phyloP scores from a whole-genome alignment of 306 rosid genomes.

The Vigna reflexopilosa region DNA sequence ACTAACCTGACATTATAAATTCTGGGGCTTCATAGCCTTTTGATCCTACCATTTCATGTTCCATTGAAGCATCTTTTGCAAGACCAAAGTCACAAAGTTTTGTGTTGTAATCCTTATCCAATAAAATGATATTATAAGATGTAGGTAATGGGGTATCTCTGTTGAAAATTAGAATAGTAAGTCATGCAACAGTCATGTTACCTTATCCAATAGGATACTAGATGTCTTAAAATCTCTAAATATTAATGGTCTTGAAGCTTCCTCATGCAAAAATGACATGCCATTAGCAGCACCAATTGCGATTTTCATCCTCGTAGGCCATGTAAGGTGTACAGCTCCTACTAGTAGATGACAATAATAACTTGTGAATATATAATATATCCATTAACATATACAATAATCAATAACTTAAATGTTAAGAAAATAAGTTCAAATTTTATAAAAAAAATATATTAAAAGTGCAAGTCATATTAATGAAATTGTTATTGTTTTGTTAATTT shows the following conservation, averaged over 20 bases:
- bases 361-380: neutral
- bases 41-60: conserved; percentile 68
- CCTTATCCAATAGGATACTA: conserved; percentile 65
- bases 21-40: conserved; percentile 76
- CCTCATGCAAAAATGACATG: conserved; percentile 75
- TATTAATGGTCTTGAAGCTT: conserved; percentile 59
- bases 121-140: conserved; percentile 16
- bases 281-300: conserved; percentile 73
- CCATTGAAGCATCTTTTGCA: conserved; percentile 68
- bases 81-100: conserved; percentile 82
- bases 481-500: neutral
- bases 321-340: conserved; percentile 57
- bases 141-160: neutral
- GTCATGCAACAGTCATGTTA: neutral
- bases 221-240: conserved; percentile 77
- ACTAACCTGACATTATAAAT: conserved; percentile 68
- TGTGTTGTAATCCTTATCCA: conserved; percentile 61
- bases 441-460: neutral
- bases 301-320: conserved; percentile 66
- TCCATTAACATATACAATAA: neutral
- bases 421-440: neutral
- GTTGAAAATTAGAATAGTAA: neutral
- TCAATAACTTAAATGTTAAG: neutral
- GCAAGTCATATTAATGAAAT: neutral
- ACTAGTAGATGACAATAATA: neutral